phyloP scores from a whole-genome alignment of 139 green algal genomes.

The Marvania coccoides region DNA sequence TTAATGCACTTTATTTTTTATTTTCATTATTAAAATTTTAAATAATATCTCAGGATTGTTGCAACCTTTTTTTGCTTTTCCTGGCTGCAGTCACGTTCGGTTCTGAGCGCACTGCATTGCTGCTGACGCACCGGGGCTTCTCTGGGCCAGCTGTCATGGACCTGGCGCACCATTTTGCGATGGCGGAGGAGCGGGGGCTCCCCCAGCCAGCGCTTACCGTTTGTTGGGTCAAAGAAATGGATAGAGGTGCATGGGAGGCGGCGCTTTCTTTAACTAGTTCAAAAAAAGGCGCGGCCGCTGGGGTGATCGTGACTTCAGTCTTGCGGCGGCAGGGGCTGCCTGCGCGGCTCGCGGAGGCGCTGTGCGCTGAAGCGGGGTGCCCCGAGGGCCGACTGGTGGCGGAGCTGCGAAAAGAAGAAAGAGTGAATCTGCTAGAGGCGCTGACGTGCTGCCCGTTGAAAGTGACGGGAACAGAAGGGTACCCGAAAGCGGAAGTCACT shows the following conservation, averaged over 20 bases:
- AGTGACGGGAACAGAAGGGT: constrained; percentile 56
- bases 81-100: too few relatives aligned
- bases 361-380: constrained; percentile 50
- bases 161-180: constrained; percentile 59
- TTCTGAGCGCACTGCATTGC: constrained; percentile 58
- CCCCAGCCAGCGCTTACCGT: constrained; percentile 7
- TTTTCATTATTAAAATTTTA: too few relatives aligned
- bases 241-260: background rate
- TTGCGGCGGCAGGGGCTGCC: constrained; percentile 51
- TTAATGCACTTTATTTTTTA: too few relatives aligned
- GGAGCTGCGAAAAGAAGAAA: constrained; percentile 41
- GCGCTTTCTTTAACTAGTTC: too few relatives aligned
- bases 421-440: constrained; percentile 38
- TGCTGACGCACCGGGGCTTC: constrained; percentile 84
- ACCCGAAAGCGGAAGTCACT: constrained; percentile 50
- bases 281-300: background rate
- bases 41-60: too few relatives aligned
- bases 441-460: constrained; percentile 53
- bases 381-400: constrained; percentile 14
- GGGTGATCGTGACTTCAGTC: constrained; percentile 26
- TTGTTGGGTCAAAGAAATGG: background rate
- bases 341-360: constrained; percentile 60
- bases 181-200: constrained; percentile 21
- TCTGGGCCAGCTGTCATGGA: constrained; percentile 78
- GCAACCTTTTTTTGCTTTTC: too few relatives aligned